These are phyloP conservation scores for Melampsora larici-populina DNA, from an alignment of 1,284 basidiomycete genomes.

Conservation along the genomic window DNA sequence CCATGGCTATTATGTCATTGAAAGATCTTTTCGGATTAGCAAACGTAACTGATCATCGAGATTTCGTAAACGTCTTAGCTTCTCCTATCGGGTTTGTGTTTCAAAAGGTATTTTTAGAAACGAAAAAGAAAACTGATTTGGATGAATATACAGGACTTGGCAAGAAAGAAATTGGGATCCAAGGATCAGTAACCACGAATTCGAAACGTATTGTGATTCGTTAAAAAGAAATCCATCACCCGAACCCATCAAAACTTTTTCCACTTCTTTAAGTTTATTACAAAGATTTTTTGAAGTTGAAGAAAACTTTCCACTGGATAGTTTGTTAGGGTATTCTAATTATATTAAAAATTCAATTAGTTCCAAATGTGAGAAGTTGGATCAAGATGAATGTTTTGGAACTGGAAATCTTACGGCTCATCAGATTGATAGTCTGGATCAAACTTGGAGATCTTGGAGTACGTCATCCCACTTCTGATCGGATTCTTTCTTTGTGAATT, in stretches of 20 bases:
- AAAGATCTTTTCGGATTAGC: not conserved
- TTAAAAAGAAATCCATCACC: not conserved
- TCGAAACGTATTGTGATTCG: not conserved
- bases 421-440: not conserved
- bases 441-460: constrained; percentile 5
- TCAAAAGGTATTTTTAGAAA: not conserved
- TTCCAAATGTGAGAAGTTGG: not conserved
- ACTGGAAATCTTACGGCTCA: not conserved
- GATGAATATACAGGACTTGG: not conserved
- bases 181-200: not conserved
- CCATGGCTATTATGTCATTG: not conserved
- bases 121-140: not conserved
- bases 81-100: not conserved
- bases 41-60: not conserved
- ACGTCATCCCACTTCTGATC: not conserved
- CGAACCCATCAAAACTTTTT: not conserved
- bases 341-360: not conserved
- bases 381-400: not conserved
- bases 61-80: not conserved
- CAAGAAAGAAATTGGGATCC: not conserved
- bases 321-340: not conserved
- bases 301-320: not conserved
- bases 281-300: not conserved
- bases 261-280: not conserved
- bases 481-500: not conserved